Base-by-base conservation (phyloP, 1,284 basidiomycete species). In the Mixia osmundae region DNA sequence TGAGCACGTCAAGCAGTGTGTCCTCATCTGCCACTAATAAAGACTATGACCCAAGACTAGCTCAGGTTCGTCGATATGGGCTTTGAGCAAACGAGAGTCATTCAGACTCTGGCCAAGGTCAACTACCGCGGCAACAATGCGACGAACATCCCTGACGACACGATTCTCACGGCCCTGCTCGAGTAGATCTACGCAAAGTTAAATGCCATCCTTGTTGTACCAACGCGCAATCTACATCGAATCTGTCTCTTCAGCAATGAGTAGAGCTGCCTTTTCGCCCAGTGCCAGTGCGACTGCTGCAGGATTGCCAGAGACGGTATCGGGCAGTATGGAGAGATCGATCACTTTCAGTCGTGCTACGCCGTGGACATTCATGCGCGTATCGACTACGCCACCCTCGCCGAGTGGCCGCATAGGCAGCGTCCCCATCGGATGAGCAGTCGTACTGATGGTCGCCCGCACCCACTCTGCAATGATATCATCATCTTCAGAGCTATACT, bases 91-190 rank as follows among this genome's bases (percentile, higher is more conserved):
- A 38, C 44, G 8, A 50, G 55, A 23, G 58, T 61, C 16, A 43
- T 47, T 19, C 42, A 43, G 10, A 33, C 39, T 9, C 27, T 46
- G 25, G 25, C 27, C 48, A 66, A 74, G 47, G 56, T 91, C 54
- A 94, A 97, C 58, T 97, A 95, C 59, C 71, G 87, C 14, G 87
- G 79, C 10, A 59, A 62, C 19, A 73, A 75, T 48, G 64, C 66
- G 25, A 2, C 21, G 4, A 30, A 33, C 20, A n/a, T 12, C 35
- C 62, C 66, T 1, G 71, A 74, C 54, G 76, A 76, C 14, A 30
- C 9, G 16, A 14, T 33, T 5, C 23, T 14, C 27, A 33, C n/a
- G 18, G 18, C 35, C 6, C n/a, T 15, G 21, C 22, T 19, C 9
- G 18, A 26, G 10, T 35, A n/a, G n/a, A n/a, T n/a, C n/a, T n/a